Evolutionary conservation across 1,284 basidiomycete genomes (phyloP).

Genomic region (Pseudomicrostroma phylloplanum): DNA sequence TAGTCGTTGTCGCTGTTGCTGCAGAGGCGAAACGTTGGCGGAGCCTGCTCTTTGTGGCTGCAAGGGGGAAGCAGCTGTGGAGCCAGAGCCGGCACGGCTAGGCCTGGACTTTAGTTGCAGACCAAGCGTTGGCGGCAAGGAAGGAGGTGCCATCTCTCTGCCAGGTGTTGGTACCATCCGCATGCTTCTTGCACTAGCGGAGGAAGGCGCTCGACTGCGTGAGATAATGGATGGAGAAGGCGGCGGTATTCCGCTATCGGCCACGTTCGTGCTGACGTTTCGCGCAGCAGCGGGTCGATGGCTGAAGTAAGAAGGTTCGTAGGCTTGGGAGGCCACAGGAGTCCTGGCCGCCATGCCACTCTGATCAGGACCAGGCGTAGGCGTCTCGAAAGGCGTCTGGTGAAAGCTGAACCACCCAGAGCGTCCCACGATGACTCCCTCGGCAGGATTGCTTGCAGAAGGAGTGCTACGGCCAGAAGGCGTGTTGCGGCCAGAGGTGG

Average conservation of each 20-base stretch:
- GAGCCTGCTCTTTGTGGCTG: neutral
- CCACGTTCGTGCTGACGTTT: slow-evolving; percentile 13
- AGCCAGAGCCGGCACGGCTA: neutral
- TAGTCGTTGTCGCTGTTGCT: neutral
- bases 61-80: neutral
- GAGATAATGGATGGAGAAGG: slow-evolving; percentile 46
- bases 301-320: slow-evolving; percentile 35
- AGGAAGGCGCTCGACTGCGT: slow-evolving; percentile 36
- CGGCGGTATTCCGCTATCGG: slow-evolving; percentile 30
- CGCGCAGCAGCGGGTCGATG: slow-evolving; percentile 16
- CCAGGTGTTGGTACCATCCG: slow-evolving; percentile 18
- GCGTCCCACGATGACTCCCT: slow-evolving; percentile 14
- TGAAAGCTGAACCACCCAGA: slow-evolving; percentile 36
- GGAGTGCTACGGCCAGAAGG: too few species aligned
- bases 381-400: slow-evolving; percentile 35
- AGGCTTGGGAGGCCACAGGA: slow-evolving; percentile 19
- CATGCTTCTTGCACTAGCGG: slow-evolving; percentile 26
- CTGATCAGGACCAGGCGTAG: slow-evolving; percentile 11
- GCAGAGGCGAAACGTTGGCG: slow-evolving; percentile 4
- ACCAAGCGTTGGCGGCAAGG: slow-evolving; percentile 15
- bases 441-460: too few species aligned
- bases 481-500: neutral
- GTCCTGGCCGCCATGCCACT: slow-evolving; percentile 10
- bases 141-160: slow-evolving; percentile 13
- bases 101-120: neutral